Base-by-base conservation (phyloP, 2,329 filamentous ascomycete species). In the Chalara sp. region DNA sequence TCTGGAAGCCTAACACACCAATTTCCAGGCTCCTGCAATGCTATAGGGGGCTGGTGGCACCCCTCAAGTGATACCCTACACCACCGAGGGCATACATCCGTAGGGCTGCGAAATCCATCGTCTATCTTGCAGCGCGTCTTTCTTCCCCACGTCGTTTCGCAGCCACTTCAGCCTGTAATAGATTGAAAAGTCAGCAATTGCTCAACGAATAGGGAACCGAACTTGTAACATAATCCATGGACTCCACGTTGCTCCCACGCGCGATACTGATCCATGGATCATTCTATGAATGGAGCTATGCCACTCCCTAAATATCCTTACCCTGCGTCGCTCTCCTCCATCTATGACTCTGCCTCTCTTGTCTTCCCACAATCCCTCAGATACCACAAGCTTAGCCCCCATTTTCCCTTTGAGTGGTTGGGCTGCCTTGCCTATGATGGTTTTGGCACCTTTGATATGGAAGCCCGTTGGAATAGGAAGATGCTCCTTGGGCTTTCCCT, bases 321-420 rank as follows among this genome's bases (percentile, higher is more conserved):
- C 43, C 43, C 29, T 13, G 70, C 93, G 81, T 68, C 93, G 84
- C 76, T 99, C 93, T 76, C 93, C 93, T 65, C 93, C 93, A 70
- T 97, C 91, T 59, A 99, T 84, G 83, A 97, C 97, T 64, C 83
- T 82, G 31, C 93, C 92, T 62, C 84, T 79, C 66, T 79, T 84
- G 63, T 90, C 77, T 74, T 97, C 92, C 93, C 92, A 97, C 75
- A 97, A 86, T 7, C 92, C 90, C 68, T 96, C 91, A 51, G 84
- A 81, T 28, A 88, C 78, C 56, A 76, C 75, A 59, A 97, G 76
- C 47, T 76, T 74, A 8, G 84, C 87, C 6, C 81, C 83, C 40
- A 73, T 71, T 1, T 80, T 78, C 52, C 79, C 80, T 68, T 86
- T 84, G 31, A 91, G 65, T 5, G 83, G 81, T 64, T 84, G 74